These are phyloP conservation scores for Colletotrichum scovillei DNA, from an alignment of 2,329 filamentous ascomycete species.

Conservation along the genomic window DNA sequence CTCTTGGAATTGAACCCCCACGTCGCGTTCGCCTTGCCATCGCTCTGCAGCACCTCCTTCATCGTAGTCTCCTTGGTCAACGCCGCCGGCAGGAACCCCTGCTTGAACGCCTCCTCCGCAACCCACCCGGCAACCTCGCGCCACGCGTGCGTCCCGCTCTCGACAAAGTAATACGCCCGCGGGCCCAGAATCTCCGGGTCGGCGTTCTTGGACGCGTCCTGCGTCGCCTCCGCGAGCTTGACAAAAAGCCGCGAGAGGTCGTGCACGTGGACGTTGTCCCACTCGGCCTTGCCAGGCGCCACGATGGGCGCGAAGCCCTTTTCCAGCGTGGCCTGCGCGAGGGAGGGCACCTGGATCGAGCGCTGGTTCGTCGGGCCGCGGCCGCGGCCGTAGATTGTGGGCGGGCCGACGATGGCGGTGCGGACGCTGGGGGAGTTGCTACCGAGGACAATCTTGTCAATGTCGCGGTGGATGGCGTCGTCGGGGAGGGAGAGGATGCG, in stretches of 20 bases:
- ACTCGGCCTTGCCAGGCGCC: slow-evolving; percentile 57
- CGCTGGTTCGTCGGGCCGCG: slow-evolving; percentile 60
- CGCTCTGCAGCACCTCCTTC: slow-evolving; percentile 43
- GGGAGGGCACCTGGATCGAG: slow-evolving; percentile 60
- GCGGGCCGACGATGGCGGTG: slow-evolving; percentile 60
- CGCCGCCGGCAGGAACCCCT: slow-evolving; percentile 44
- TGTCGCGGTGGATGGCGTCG: slow-evolving; percentile 69
- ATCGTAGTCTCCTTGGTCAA: slow-evolving; percentile 42
- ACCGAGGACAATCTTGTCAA: slow-evolving; percentile 74
- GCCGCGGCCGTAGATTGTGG: slow-evolving; percentile 63
- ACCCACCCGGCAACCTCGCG: slow-evolving; percentile 67
- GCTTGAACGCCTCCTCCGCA: slow-evolving; percentile 64
- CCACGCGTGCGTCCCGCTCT: slow-evolving; percentile 73
- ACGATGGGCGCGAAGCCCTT: slow-evolving; percentile 57
- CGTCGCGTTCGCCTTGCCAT: slow-evolving; percentile 39
- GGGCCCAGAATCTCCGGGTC: slow-evolving; percentile 73
- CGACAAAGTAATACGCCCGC: slow-evolving; percentile 74
- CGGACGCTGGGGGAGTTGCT: slow-evolving; percentile 51
- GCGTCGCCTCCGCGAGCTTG: slow-evolving; percentile 59
- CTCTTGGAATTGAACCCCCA: slow-evolving; percentile 58
- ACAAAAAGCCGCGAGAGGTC: slow-evolving; percentile 59
- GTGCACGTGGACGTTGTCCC: slow-evolving; percentile 64
- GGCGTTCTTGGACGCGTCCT: slow-evolving; percentile 65
- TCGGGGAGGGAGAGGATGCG: slow-evolving; percentile 68
- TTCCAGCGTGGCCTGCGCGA: slow-evolving; percentile 54